These are phyloP conservation scores for Pythium brachiatum DNA, from an alignment of 352 stramenopile genomes.

Conservation along the genomic window DNA sequence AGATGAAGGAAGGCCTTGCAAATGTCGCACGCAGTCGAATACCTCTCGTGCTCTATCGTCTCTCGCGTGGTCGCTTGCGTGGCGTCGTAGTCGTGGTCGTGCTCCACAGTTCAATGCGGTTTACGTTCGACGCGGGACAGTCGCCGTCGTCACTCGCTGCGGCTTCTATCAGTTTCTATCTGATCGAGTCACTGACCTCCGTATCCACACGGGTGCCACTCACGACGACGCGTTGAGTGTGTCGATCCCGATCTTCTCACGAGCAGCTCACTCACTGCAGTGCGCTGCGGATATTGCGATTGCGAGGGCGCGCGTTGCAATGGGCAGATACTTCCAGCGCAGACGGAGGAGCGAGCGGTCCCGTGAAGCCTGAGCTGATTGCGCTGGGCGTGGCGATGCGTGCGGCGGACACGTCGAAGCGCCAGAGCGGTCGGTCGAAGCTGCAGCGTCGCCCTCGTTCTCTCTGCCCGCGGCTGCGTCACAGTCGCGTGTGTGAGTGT, in stretches of 20 bases:
- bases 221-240: background rate
- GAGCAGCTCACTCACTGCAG: background rate
- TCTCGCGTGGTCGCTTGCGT: background rate
- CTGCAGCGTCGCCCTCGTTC: conserved; percentile 1
- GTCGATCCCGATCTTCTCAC: background rate
- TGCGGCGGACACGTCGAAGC: background rate
- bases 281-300: no score
- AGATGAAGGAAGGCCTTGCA: no score
- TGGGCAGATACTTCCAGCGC: background rate
- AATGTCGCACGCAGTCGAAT: background rate
- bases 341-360: background rate
- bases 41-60: background rate
- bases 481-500: conserved; percentile 3
- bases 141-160: background rate
- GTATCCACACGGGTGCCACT: no score
- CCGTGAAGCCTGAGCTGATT: background rate
- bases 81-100: background rate
- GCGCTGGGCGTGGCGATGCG: background rate
- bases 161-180: no score
- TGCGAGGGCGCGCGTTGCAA: background rate
- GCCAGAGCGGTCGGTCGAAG: conserved; percentile 2
- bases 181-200: no score
- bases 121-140: background rate
- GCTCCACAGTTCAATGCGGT: no score
- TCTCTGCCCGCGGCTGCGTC: conserved; percentile 6